Base-by-base conservation (phyloP, 1,139 yeast genomes). In the Yarrowia galli region DNA sequence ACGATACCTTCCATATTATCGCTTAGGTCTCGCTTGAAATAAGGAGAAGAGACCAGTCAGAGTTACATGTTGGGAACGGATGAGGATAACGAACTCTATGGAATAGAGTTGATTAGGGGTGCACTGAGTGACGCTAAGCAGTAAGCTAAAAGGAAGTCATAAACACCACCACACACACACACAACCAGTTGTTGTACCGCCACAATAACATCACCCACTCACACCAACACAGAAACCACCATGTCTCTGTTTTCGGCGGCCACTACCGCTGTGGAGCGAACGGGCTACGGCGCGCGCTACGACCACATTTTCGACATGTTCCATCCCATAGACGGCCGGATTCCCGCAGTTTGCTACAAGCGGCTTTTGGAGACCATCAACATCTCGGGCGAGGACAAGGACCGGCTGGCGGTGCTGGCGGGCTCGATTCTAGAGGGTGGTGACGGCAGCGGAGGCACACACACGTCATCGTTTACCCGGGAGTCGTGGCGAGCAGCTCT, bases 291-390 rank as follows among this genome's bases (percentile, higher is more conserved):
- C 9, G 4, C 64, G 7, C 51, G 64, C 25, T 58, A 58, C 49
- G 64, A 58, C 42, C 64, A 28, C 64, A 61, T 61, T 8, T 61
- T 61, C 66, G 66, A 61, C 66, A 61, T 46, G 54, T 61, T 61
- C 20, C 66, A 61, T 5, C 66, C 66, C 56, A 61, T 61, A 35
- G 66, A 61, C 36, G 66, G 66, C 23, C 54, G 56, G 8, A 61
- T 61, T 46, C 66, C 66, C 38, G 56, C 54, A 22, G 66, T 61
- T 22, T 61, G 66, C 56, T 61, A 46, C 66, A 46, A 61, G 49
- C 66, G 66, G 25, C 56, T 61, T 35, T 25, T 61, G 66, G 66
- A 61, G 25, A 46, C 66, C 35, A 35, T 61, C 64, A 58, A 58
- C 51, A 20, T 58, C 2, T 25, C 51, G 4, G 42, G 64, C 20